A percentile compares a stretch with the other conserved stretches of the same genome.
These are phyloP conservation scores for Chrysanthemum makinoi DNA, from an alignment of 129 eudicot species.

Conservation along the genomic window DNA sequence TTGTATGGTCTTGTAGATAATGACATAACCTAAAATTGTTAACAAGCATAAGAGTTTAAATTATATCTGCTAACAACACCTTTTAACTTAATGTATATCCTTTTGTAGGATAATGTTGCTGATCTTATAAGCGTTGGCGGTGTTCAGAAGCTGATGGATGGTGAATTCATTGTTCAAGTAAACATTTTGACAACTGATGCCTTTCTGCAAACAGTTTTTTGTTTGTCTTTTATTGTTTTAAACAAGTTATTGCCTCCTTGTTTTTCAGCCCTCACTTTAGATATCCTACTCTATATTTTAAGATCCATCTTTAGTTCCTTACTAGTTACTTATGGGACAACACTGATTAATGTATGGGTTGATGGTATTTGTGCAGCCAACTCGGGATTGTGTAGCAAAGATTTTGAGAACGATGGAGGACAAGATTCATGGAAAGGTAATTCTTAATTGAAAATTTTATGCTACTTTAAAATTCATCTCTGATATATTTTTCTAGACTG, in stretches of 20 bases:
- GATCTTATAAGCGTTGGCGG: constrained; percentile 80
- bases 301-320: no score
- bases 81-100: constrained; percentile 10
- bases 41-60: neutral
- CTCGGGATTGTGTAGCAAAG: constrained; percentile 69
- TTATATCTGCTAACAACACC: constrained; percentile 3
- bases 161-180: constrained; percentile 85
- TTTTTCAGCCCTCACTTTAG: neutral
- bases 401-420: constrained; percentile 78
- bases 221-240: constrained; percentile 29
- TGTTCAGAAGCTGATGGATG: constrained; percentile 80
- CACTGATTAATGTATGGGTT: constrained; percentile 15
- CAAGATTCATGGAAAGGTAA: constrained; percentile 83
- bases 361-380: constrained; percentile 50
- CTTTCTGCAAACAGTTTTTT: neutral
- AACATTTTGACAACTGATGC: constrained; percentile 4
- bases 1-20: constrained; percentile 95
- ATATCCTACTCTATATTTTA: neutral
- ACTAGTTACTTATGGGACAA: neutral
- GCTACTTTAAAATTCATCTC: constrained; percentile 8
- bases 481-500: constrained; percentile 1
- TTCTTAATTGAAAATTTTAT: constrained; percentile 19
- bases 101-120: constrained; percentile 77
- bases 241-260: neutral
- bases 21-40: constrained; percentile 52